phyloP scores from a whole-genome alignment of 1,284 basidiomycete genomes.

The Chalciporus sp. region DNA sequence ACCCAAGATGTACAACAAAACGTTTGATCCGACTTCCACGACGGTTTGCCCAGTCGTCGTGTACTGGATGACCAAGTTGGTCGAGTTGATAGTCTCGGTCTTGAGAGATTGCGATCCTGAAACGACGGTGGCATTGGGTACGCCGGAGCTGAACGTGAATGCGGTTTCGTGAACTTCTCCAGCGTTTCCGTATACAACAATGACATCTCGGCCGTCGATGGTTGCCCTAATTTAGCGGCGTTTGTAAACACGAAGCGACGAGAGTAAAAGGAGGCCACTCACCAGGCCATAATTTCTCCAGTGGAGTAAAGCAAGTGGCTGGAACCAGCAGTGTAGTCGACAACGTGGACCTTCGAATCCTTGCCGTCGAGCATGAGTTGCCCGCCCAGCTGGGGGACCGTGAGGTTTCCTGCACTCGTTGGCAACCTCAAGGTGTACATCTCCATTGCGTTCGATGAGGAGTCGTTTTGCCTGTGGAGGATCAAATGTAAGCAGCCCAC shows the following conservation, averaged over 20 bases:
- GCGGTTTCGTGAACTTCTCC: conserved; percentile 53
- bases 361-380: conserved; percentile 44
- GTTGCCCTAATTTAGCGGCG: conserved; percentile 41
- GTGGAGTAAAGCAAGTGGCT: conserved; percentile 51
- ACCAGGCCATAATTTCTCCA: conserved; percentile 53
- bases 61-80: conserved; percentile 44
- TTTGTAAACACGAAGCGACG: background rate
- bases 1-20: conserved; percentile 50
- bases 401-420: conserved; percentile 46
- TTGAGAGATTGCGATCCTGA: conserved; percentile 43
- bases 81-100: conserved; percentile 35
- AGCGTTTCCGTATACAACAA: conserved; percentile 50
- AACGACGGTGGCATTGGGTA: conserved; percentile 38
- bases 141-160: conserved; percentile 37
- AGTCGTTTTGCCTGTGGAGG: conserved; percentile 18
- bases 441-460: conserved; percentile 12
- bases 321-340: conserved; percentile 49
- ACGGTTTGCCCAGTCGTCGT: conserved; percentile 48
- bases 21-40: conserved; percentile 41
- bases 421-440: conserved; percentile 37
- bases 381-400: conserved; percentile 45
- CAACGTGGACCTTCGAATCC: conserved; percentile 54
- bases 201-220: conserved; percentile 48
- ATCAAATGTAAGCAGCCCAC: conserved; percentile 1
- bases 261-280: conserved; percentile 3